Conservation (phyloP, 768 basidiomycete genomes). For the Trametes coccinea region DNA sequence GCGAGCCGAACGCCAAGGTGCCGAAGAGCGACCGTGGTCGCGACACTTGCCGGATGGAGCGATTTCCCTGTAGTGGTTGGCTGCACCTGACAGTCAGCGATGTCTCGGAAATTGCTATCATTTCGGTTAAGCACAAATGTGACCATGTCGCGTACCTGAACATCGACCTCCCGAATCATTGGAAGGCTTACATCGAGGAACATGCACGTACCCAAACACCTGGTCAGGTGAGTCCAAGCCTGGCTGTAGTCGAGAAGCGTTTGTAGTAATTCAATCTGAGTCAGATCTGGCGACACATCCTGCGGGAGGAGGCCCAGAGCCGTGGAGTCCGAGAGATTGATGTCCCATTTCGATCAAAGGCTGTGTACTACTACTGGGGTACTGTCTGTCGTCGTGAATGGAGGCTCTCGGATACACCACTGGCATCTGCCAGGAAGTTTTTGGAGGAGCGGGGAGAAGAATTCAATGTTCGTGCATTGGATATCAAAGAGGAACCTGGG, state of each 20-base stretch:
- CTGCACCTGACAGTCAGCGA: not conserved
- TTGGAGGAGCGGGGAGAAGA: not conserved
- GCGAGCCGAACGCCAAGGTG: not conserved
- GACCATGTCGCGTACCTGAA: slow-evolving; percentile 6
- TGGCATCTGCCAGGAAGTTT: not conserved
- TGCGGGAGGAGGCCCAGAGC: not conserved
- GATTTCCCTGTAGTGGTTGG: slow-evolving; percentile 18
- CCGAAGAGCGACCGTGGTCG: not conserved
- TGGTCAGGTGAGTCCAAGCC: not conserved
- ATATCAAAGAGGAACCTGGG: slow-evolving; percentile 9
- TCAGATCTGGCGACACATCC: not conserved
- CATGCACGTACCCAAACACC: not conserved
- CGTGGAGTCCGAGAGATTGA: not conserved
- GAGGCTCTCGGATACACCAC: no score
- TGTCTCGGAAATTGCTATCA: not conserved
- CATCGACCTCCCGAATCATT: slow-evolving; percentile 11
- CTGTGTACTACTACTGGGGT: not conserved
- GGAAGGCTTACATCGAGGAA: slow-evolving; percentile 14
- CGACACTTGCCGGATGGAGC: slow-evolving; percentile 1
- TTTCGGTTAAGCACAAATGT: slow-evolving; percentile 8
- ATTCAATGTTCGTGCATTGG: not conserved
- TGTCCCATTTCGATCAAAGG: not conserved
- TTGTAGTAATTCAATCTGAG: no score
- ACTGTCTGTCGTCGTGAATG: not conserved
- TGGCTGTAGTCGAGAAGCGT: no score